Evolutionary conservation across 257 asterid genomes (phyloP).

Genomic region (Gentiana dahurica): DNA sequence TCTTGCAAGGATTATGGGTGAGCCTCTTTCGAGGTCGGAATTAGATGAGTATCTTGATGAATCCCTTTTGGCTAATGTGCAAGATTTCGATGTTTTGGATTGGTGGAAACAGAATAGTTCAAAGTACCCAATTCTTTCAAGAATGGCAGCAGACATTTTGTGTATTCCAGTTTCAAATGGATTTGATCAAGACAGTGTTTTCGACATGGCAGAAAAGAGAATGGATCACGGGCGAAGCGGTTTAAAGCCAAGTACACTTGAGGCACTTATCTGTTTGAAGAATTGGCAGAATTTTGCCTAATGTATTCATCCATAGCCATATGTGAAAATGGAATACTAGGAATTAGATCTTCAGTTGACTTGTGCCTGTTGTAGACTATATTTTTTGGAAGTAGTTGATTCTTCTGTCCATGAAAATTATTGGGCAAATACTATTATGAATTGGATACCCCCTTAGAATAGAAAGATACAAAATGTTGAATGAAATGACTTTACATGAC

Average conservation of each 20-base stretch:
- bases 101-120: slow-evolving; percentile 61
- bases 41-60: slow-evolving; percentile 56
- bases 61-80: slow-evolving; percentile 38
- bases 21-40: slow-evolving; percentile 36
- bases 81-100: slow-evolving; percentile 63
- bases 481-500: no score
- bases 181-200: slow-evolving; percentile 35
- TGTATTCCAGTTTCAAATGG: slow-evolving; percentile 51
- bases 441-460: no score
- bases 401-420: no score
- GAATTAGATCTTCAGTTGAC: no score
- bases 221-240: slow-evolving; percentile 34
- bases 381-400: no score
- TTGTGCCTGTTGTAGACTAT: no score
- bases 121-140: slow-evolving; percentile 52
- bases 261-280: slow-evolving; percentile 58
- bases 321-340: slow-evolving; percentile 21
- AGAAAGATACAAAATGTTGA: no score
- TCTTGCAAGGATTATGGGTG: slow-evolving; percentile 22
- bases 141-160: slow-evolving; percentile 66
- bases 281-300: slow-evolving; percentile 56
- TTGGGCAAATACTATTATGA: no score
- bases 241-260: slow-evolving; percentile 32
- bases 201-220: slow-evolving; percentile 32
- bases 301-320: slow-evolving; percentile 2